phyloP scores from a whole-genome alignment of 306 rosid species.

The Vachellia pachyceras region DNA sequence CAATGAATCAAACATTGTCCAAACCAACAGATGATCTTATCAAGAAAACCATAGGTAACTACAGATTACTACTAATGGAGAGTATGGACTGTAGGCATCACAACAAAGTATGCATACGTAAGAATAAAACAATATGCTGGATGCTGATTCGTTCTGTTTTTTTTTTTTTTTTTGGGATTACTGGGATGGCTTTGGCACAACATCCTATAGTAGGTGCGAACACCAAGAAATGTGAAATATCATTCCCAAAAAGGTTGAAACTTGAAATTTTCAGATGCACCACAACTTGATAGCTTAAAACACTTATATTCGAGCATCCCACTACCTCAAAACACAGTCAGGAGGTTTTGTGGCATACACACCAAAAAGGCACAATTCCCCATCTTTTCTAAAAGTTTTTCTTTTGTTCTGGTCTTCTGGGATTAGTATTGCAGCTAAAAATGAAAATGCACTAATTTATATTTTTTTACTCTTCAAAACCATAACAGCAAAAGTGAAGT shows the following conservation, averaged over 20 bases:
- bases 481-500: conserved; percentile 8
- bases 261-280: not conserved
- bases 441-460: not conserved
- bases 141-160: too few species aligned
- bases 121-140: too few species aligned
- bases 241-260: not conserved
- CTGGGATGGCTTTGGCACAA: too few species aligned
- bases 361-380: not conserved
- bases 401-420: not conserved
- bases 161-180: too few species aligned
- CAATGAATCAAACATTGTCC: conserved; percentile 33
- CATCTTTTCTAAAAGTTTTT: not conserved
- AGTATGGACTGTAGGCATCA: not conserved
- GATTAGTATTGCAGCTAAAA: not conserved
- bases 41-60: not conserved
- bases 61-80: conserved; percentile 10
- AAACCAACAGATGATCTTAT: conserved; percentile 16
- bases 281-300: not conserved
- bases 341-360: not conserved
- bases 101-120: too few species aligned
- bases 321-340: not conserved
- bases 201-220: too few species aligned
- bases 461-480: not conserved
- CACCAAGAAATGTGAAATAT: not conserved
- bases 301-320: not conserved